phyloP scores from a whole-genome alignment of 495 filamentous ascomycete species.

The Aspergillus heteromorphus region DNA sequence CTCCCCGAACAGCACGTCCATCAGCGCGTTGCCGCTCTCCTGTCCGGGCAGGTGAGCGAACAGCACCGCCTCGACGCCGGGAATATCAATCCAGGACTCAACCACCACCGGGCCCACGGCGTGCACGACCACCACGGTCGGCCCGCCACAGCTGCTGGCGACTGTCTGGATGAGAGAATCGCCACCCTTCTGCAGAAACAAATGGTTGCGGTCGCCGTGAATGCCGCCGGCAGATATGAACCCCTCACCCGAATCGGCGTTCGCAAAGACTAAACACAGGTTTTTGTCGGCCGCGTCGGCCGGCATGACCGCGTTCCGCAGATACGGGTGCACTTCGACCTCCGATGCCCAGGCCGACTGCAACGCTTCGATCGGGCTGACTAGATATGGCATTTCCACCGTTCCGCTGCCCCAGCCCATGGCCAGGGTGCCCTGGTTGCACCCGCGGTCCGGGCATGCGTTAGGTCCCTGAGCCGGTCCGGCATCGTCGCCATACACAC shows the following conservation, averaged over 20 bases:
- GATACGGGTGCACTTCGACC: constrained; percentile 55
- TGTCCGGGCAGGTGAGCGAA: constrained; percentile 86
- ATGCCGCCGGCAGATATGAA: constrained; percentile 60
- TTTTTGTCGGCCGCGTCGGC: constrained; percentile 48
- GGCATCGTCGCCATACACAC: constrained; percentile 83
- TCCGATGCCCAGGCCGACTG: constrained; percentile 52
- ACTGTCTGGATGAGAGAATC: constrained; percentile 68
- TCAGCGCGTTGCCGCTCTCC: constrained; percentile 81
- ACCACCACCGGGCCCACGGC: constrained; percentile 82
- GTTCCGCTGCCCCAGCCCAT: constrained; percentile 89
- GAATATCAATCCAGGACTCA: constrained; percentile 78
- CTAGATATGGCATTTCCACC: constrained; percentile 79
- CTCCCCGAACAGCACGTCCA: constrained; percentile 79
- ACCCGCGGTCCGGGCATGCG: constrained; percentile 66
- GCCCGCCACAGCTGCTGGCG: constrained; percentile 64
- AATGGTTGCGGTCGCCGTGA: constrained; percentile 75
- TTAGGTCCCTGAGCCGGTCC: constrained; percentile 67
- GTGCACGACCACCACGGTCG: constrained; percentile 82
- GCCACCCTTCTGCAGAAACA: constrained; percentile 72
- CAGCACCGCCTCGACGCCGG: constrained; percentile 73
- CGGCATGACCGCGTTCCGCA: constrained; percentile 50
- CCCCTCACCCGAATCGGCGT: constrained; percentile 59
- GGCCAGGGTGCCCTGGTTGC: constrained; percentile 78
- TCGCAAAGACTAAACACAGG: constrained; percentile 60
- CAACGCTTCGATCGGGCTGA: constrained; percentile 65